These are phyloP conservation scores for Syzygium grande DNA, from an alignment of 345 rosid genomes.

Conservation along the genomic window DNA sequence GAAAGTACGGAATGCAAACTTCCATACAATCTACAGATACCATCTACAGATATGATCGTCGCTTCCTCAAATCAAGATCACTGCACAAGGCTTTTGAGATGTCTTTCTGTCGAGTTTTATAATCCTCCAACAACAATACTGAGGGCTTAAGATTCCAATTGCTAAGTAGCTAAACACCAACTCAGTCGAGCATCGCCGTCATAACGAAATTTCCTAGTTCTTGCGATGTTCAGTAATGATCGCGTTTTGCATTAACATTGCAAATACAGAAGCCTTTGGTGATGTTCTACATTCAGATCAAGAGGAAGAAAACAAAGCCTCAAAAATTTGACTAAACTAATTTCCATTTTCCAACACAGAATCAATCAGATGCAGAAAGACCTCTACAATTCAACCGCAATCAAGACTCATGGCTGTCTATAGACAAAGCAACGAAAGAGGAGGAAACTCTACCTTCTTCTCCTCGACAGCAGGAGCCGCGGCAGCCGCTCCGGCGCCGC, in stretches of 20 bases:
- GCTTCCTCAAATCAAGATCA: neutral
- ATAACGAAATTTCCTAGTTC: neutral
- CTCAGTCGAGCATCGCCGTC: neutral
- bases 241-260: neutral
- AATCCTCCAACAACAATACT: neutral
- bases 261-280: neutral
- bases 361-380: neutral
- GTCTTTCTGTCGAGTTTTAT: neutral
- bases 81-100: neutral
- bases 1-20: neutral
- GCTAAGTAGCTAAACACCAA: neutral
- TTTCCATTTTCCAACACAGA: neutral
- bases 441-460: constrained; percentile 19
- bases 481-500: constrained; percentile 11
- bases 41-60: neutral
- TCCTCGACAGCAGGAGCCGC: constrained; percentile 26
- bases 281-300: neutral
- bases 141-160: neutral
- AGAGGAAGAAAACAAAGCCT: neutral
- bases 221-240: neutral
- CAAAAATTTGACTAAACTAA: neutral
- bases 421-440: neutral
- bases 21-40: neutral
- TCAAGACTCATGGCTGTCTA: neutral
- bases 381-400: neutral